These are phyloP conservation scores for Wickerhamiella cacticola DNA, from an alignment of 805 yeast genomes.

Conservation along the genomic window DNA sequence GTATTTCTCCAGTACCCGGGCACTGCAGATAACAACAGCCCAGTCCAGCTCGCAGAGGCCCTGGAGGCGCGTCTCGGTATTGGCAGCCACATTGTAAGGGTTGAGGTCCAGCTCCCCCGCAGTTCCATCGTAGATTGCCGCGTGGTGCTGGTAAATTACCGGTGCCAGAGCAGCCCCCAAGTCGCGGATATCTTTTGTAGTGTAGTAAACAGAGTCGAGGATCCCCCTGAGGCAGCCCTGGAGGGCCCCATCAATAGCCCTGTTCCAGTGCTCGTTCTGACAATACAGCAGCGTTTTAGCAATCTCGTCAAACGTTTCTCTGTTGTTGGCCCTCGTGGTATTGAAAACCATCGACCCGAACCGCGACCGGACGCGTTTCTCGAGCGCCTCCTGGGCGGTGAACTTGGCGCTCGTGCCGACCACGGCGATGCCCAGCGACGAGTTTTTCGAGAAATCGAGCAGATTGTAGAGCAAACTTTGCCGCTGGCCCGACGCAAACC, in stretches of 20 bases:
- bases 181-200: constrained; percentile 45
- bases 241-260: constrained; percentile 15
- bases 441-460: constrained; percentile 71
- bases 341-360: constrained; percentile 69
- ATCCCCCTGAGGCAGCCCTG: neutral
- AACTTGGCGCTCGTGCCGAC: constrained; percentile 67
- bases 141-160: neutral
- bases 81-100: constrained; percentile 13
- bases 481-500: constrained; percentile 54
- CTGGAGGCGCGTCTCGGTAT: constrained; percentile 15
- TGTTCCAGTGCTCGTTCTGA: constrained; percentile 19
- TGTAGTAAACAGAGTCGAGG: constrained; percentile 40
- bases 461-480: constrained; percentile 81
- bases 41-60: constrained; percentile 59
- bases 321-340: constrained; percentile 39
- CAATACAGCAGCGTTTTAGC: constrained; percentile 33
- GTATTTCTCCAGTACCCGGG: constrained; percentile 52
- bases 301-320: constrained; percentile 41
- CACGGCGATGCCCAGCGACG: constrained; percentile 62
- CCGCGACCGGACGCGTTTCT: constrained; percentile 81
- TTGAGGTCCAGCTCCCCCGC: neutral
- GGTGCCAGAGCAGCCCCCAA: constrained; percentile 21
- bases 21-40: constrained; percentile 58
- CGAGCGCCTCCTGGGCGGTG: constrained; percentile 68
- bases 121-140: neutral